A percentile compares a stretch with the other conserved stretches of the same genome.
phyloP scores from a whole-genome alignment of 495 filamentous ascomycete genomes.

The Aspergillus heteromorphus region DNA sequence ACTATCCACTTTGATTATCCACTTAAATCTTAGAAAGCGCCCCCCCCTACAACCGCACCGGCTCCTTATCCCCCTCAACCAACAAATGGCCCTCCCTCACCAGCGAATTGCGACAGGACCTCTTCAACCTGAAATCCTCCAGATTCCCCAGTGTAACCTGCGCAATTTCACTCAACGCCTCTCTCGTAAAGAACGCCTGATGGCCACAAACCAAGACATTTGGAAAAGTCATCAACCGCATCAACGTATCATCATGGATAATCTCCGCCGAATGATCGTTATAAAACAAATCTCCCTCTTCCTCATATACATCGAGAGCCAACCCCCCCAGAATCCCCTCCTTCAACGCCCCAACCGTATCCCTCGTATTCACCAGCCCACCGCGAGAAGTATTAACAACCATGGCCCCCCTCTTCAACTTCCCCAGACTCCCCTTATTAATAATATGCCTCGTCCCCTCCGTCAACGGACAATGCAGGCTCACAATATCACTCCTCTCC shows the following conservation, averaged over 20 bases:
- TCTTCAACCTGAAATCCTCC: slow-evolving; percentile 20
- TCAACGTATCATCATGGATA: slow-evolving; percentile 63
- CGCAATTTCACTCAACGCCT: slow-evolving; percentile 61
- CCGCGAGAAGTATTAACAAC: slow-evolving; percentile 65
- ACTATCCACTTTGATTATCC: neutral
- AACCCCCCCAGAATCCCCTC: slow-evolving; percentile 58
- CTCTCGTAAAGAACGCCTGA: slow-evolving; percentile 65
- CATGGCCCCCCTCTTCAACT: slow-evolving; percentile 56
- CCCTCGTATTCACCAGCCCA: slow-evolving; percentile 53
- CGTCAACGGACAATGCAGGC: slow-evolving; percentile 60
- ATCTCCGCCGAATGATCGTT: slow-evolving; percentile 61
- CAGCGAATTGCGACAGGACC: slow-evolving; percentile 30
- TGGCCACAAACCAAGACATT: slow-evolving; percentile 65
- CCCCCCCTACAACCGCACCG: slow-evolving; percentile 33
- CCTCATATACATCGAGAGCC: slow-evolving; percentile 81
- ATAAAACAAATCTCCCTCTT: slow-evolving; percentile 63
- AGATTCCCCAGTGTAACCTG: slow-evolving; percentile 56
- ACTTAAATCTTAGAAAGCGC: no score
- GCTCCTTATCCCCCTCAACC: slow-evolving; percentile 23
- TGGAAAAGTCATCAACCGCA: slow-evolving; percentile 65
- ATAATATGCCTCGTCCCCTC: slow-evolving; percentile 57
- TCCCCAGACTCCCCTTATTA: slow-evolving; percentile 43
- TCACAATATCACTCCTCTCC: slow-evolving; percentile 52
- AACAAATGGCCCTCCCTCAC: slow-evolving; percentile 31
- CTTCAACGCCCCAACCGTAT: slow-evolving; percentile 58